A percentile compares a stretch with the other conserved stretches of the same genome.
Conservation (phyloP, 1,284 basidiomycete species). For the Cryptococcus floricola region DNA sequence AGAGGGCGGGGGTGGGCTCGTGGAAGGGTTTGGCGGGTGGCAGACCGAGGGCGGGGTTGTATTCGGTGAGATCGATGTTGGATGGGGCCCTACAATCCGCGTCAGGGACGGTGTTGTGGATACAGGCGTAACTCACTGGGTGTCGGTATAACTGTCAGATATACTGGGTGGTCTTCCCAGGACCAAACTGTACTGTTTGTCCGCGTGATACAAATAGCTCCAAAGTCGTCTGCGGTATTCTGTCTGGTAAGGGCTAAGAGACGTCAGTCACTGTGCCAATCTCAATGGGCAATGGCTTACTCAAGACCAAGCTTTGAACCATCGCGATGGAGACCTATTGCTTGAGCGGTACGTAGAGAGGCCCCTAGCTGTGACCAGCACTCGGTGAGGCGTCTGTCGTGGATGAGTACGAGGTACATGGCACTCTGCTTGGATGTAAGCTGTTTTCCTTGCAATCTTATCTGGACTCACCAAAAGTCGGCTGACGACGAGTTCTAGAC, state of each 20-base stretch:
- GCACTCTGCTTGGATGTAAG: slow-evolving; percentile 59
- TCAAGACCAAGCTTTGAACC: slow-evolving; percentile 65
- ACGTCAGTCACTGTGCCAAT: not conserved
- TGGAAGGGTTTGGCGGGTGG: slow-evolving; percentile 46
- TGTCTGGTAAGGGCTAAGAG: slow-evolving; percentile 62
- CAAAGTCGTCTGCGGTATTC: slow-evolving; percentile 89
- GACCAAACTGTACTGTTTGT: slow-evolving; percentile 71
- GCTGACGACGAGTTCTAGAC: slow-evolving; percentile 80
- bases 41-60: slow-evolving; percentile 39
- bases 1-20: slow-evolving; percentile 76
- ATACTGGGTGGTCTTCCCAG: slow-evolving; percentile 77
- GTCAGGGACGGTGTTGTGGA: not conserved
- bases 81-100: slow-evolving; percentile 64
- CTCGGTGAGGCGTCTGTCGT: slow-evolving; percentile 56
- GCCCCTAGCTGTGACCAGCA: slow-evolving; percentile 94
- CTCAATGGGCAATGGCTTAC: slow-evolving; percentile 50
- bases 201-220: slow-evolving; percentile 90
- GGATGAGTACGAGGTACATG: slow-evolving; percentile 75
- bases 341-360: slow-evolving; percentile 87
- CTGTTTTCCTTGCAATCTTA: not conserved
- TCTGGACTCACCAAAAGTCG: slow-evolving; percentile 65
- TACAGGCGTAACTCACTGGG: slow-evolving; percentile 19
- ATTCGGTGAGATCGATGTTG: slow-evolving; percentile 72
- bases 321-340: slow-evolving; percentile 87
- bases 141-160: slow-evolving; percentile 48